Base-by-base conservation (phyloP, 768 basidiomycete species). In the Suillus sp. region DNA sequence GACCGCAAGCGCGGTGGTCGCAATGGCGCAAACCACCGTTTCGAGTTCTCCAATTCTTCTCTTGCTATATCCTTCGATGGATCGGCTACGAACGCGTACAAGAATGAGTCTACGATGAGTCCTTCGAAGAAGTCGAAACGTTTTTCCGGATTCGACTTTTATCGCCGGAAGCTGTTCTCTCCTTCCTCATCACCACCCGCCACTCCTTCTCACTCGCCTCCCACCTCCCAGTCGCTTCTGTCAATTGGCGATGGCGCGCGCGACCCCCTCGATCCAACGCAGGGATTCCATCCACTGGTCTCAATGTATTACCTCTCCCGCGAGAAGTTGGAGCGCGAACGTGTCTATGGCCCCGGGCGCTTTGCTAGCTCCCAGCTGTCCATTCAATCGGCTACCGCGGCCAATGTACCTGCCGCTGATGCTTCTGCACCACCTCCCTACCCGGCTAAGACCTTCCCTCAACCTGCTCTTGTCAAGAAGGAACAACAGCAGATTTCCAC, bases 101-200 rank as follows among this genome's bases (percentile, higher is more conserved):
- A 78, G 70, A 80, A 80, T 65, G 67, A 74, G 51, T 62, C 59
- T 27, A 70, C 75, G 18, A 72, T 75, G 20, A 81, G 81, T 3
- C 81, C 83, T 2, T 78, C 83, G 58, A 83, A 87, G 78, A 90
- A 89, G 71, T 81, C 83, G 25, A 92, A 89, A 72, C 85, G 96
- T n/a, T 98, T 98, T 74, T 95, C 92, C 14, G 96, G 90, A 2
- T 92, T 99, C 71, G 96, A 97, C 71, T 97, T 95, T 70, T 96
- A 96, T 71, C 86, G 92, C 43, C 86, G 90, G 70, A 98, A 96
- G 77, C 76, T 99, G 53, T 95, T 95, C 76, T 82, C 86, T 3
- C 81, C 84, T 0, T 70, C 72, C 2, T 76, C 82, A 27, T 81
- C 82, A 1, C 84, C 83, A 13, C 81, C 81, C 2, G 64, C 68